Conservation (phyloP, 148 eudicot genomes). For the Spergularia bocconei region DNA sequence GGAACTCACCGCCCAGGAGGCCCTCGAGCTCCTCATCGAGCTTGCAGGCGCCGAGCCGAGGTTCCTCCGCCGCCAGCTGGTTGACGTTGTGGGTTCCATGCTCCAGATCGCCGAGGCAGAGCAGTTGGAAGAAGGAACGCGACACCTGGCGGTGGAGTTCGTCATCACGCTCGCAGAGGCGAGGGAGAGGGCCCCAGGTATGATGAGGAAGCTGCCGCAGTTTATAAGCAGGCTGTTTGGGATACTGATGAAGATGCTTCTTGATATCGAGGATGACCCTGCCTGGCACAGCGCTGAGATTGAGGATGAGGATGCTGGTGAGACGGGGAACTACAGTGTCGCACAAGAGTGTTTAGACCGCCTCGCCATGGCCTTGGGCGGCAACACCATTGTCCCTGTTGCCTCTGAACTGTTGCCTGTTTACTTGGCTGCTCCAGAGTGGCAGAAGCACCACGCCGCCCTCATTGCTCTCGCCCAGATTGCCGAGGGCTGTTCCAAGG, state of each 20-base stretch:
- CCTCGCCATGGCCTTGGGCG: constrained; percentile 73
- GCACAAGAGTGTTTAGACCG: constrained; percentile 84
- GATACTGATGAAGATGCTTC: constrained; percentile 68
- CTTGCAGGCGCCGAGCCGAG: constrained; percentile 86
- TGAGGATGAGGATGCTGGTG: constrained; percentile 88
- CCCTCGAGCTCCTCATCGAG: constrained; percentile 76
- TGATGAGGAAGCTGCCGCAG: constrained; percentile 94
- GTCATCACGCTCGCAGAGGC: constrained; percentile 86
- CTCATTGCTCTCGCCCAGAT: constrained; percentile 88
- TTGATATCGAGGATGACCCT: constrained; percentile 83
- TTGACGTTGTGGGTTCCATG: constrained; percentile 84
- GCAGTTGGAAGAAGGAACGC: constrained; percentile 71
- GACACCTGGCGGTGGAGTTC: constrained; percentile 83
- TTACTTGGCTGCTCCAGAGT: constrained; percentile 76
- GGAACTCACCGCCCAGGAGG: constrained; percentile 90
- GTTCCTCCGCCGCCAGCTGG: constrained; percentile 75
- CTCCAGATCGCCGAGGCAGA: constrained; percentile 86
- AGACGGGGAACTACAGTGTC: constrained; percentile 74
- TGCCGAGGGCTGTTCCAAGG: constrained; percentile 96
- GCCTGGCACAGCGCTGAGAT: constrained; percentile 73
- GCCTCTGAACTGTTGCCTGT: constrained; percentile 71
- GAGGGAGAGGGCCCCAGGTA: constrained; percentile 86
- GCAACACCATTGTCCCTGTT: constrained; percentile 83
- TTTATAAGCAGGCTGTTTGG: constrained; percentile 66
- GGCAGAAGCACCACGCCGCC: constrained; percentile 90